Conservation (phyloP, 768 basidiomycete genomes). For the Grammothele lineata region DNA sequence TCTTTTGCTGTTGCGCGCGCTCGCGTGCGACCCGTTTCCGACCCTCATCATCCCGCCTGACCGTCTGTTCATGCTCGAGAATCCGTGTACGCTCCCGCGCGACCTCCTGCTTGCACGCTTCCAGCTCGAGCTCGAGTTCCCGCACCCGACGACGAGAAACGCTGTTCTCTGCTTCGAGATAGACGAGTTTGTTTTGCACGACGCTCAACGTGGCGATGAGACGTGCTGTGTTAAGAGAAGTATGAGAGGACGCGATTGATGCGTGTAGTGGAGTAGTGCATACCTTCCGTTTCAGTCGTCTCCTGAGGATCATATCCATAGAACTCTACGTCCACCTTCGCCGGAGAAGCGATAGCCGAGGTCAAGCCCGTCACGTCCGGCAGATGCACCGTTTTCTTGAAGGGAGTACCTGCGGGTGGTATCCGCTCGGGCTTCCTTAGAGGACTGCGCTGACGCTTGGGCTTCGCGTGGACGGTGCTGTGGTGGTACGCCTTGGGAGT, state of each 20-base stretch:
- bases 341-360: conserved; percentile 71
- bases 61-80: conserved; percentile 36
- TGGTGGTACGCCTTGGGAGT: conserved; percentile 10
- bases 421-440: conserved; percentile 30
- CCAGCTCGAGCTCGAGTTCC: conserved; percentile 84
- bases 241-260: background rate
- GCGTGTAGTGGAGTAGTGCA: conserved; percentile 6
- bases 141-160: conserved; percentile 78
- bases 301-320: conserved; percentile 43
- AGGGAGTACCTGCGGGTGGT: conserved; percentile 14
- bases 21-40: background rate
- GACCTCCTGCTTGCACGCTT: conserved; percentile 78
- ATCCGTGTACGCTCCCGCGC: conserved; percentile 63
- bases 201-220: conserved; percentile 55
- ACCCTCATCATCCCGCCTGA: conserved; percentile 24
- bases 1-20: conserved; percentile 14
- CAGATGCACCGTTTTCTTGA: conserved; percentile 41
- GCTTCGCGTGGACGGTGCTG: conserved; percentile 5
- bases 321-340: conserved; percentile 50
- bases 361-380: conserved; percentile 87
- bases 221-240: conserved; percentile 39
- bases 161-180: conserved; percentile 78
- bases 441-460: conserved; percentile 29
- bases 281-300: conserved; percentile 63
- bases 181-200: conserved; percentile 64